Evolutionary conservation across 2,329 filamentous ascomycete genomes (phyloP), one percentile per base, ranked within the genome.

Genomic region (Xylaria sp.): DNA sequence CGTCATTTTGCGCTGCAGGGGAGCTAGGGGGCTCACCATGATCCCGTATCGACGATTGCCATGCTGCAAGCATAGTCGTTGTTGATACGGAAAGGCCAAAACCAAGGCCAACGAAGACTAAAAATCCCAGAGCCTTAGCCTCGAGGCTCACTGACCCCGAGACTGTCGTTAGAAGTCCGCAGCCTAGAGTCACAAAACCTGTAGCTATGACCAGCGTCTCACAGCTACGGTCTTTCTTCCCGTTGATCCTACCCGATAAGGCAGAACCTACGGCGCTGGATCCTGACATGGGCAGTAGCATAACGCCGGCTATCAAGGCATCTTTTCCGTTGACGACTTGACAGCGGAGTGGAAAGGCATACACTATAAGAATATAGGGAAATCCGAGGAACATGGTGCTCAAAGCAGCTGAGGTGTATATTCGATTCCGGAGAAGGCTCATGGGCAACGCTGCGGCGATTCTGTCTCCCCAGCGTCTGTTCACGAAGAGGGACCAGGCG

Each of bases 261-360:
- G 78, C 72, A 41, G 82, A 86, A 7, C 84, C 85, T 0, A 84
- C 15, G 0, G 84, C 84, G 5, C 82, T 80, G 1, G 80, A 78
- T n/a, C 78, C 84, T 12, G 87, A 77, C 83, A 87, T 84, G 0
- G 86, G 85, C 30, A 87, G 77, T 59, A 88, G 74, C 82, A 86
- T 82, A 30, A 87, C 73, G 12, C 85, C 85, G 0, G 84, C 81
- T 15, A 82, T 69, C 3, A 87, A 77, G 2, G 84, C 70, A 39
- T 77, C 80, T 73, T 83, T 83, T 5, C 77, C 79, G 56, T 85
- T 83, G 34, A 87, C 84, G 0, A 86, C 76, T 70, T 87, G 84
- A 53, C 85, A 79, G 13, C 83, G 79, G 12, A 85, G 75, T 0
- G 85, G 85, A 20, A 87, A 83, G 2, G 81, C 78, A 65, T 84